Evolutionary conservation across 257 asterid species (phyloP).

Genomic region (Scutellaria barbata): DNA sequence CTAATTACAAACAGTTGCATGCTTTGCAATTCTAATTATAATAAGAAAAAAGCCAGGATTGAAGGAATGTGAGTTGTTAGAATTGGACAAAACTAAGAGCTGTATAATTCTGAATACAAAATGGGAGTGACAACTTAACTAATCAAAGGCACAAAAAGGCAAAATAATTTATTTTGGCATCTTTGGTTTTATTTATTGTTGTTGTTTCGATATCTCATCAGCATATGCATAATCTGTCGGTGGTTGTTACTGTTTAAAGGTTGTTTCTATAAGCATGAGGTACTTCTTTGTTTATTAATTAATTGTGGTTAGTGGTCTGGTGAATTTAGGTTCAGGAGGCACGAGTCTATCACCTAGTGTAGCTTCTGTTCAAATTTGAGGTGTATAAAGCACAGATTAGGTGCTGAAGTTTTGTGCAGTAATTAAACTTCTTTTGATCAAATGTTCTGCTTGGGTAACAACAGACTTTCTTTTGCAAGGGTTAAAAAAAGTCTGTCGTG

Average conservation of each 20-base stretch:
- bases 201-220: background rate
- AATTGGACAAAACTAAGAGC: slow-evolving; percentile 3
- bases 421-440: background rate
- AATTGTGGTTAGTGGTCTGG: slow-evolving; percentile 2
- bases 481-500: too few species aligned
- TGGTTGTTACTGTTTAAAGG: background rate
- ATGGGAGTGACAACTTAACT: background rate
- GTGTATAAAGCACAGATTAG: background rate
- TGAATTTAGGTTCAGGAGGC: background rate
- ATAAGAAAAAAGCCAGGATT: background rate
- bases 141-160: slow-evolving; percentile 6
- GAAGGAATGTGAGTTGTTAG: background rate
- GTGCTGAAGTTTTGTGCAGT: background rate
- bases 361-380: slow-evolving; percentile 4
- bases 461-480: too few species aligned
- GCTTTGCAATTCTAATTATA: background rate
- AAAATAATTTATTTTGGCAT: slow-evolving; percentile 4
- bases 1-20: slow-evolving; percentile 20
- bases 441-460: slow-evolving; percentile 13
- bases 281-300: slow-evolving; percentile 13
- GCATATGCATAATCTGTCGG: background rate
- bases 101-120: slow-evolving; percentile 2
- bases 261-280: background rate
- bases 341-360: background rate
- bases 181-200: background rate